These are phyloP conservation scores for Ophiorrhiza pumila DNA, from an alignment of 257 asterid genomes.

Conservation along the genomic window DNA sequence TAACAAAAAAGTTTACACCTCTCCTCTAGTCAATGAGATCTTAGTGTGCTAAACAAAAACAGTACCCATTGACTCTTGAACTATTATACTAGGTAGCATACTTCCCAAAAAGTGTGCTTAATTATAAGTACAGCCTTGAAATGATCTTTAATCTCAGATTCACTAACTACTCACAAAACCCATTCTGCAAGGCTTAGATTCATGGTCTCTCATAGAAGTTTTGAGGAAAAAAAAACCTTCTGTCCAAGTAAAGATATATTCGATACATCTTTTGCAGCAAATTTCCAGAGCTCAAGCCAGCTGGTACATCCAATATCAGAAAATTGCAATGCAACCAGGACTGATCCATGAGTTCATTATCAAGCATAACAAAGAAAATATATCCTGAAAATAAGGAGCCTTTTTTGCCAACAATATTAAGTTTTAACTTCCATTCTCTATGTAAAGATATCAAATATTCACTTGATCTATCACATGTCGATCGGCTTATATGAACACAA, in stretches of 20 bases:
- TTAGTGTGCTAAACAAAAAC: too few species aligned
- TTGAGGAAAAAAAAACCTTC: not conserved
- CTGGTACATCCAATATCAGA: not conserved
- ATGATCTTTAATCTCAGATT: too few species aligned
- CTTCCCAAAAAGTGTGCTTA: not conserved
- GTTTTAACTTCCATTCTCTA: not conserved
- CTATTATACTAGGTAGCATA: not conserved
- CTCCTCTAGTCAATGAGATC: not conserved
- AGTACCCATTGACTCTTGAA: not conserved
- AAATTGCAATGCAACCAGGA: not conserved
- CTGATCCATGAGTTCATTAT: not conserved
- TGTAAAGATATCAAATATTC: not conserved
- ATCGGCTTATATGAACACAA: not conserved
- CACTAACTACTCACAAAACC: too few species aligned
- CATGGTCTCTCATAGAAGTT: not conserved
- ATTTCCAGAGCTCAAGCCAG: not conserved
- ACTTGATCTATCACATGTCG: not conserved
- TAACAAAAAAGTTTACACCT: not conserved
- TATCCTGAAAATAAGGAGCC: not conserved
- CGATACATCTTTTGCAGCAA: not conserved
- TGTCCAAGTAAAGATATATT: not conserved
- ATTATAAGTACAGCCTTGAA: too few species aligned
- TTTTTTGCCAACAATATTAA: not conserved
- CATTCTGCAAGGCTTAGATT: not conserved
- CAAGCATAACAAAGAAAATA: not conserved